A percentile compares a stretch with the other conserved stretches of the same genome.
Evolutionary conservation across 129 eudicot species (phyloP).

Genomic region (Solidago caesia): DNA sequence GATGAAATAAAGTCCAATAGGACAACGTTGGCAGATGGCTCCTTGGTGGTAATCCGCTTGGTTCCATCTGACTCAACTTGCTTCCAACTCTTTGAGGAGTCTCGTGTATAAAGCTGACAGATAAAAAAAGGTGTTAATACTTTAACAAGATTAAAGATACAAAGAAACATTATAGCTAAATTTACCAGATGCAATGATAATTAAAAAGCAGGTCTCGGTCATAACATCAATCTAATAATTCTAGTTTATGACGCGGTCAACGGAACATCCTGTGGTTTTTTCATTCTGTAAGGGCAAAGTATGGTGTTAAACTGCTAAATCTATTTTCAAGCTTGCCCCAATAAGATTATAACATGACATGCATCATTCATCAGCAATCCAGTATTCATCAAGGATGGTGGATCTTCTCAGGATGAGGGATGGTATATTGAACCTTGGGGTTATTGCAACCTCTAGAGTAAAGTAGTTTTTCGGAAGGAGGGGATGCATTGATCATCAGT

Average conservation of each 20-base stretch:
- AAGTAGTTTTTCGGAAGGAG: too few species aligned
- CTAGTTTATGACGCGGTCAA: neutral
- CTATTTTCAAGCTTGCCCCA: neutral
- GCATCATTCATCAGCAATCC: too few species aligned
- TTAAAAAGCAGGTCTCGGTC: neutral
- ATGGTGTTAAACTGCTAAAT: neutral
- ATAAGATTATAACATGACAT: neutral
- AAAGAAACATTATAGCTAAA: neutral
- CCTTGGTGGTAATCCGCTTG: conserved; percentile 53
- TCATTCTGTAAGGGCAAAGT: too few species aligned
- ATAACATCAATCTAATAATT: neutral
- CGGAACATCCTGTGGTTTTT: neutral
- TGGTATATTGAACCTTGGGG: too few species aligned
- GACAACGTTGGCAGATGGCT: conserved; percentile 81
- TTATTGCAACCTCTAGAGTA: too few species aligned
- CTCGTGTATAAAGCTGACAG: conserved; percentile 69
- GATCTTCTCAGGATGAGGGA: too few species aligned
- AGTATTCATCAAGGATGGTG: too few species aligned
- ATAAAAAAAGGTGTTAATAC: neutral
- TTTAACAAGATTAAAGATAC: neutral
- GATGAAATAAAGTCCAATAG: conserved; percentile 71
- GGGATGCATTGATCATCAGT: neutral
- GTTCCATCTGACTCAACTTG: conserved; percentile 56
- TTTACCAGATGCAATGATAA: neutral
- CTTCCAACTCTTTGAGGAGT: conserved; percentile 80